phyloP scores from a whole-genome alignment of 768 basidiomycete genomes.

The Holtermannia corniformis region DNA sequence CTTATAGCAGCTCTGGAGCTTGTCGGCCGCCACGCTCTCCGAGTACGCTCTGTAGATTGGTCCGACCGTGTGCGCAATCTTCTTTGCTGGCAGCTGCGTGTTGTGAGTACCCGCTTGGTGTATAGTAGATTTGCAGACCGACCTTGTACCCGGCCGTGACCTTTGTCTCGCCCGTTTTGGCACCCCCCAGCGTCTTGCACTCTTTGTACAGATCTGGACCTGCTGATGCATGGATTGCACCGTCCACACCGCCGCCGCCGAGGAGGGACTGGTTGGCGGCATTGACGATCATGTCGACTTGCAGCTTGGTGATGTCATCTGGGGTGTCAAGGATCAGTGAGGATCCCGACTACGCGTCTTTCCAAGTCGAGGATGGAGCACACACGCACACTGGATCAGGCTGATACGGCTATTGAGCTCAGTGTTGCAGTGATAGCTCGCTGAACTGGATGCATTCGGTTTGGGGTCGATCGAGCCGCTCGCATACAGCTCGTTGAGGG shows the following conservation, averaged over 20 bases:
- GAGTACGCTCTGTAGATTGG: slow-evolving; percentile 34
- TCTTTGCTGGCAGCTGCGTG: slow-evolving; percentile 38
- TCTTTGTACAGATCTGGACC: slow-evolving; percentile 37
- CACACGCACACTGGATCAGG: slow-evolving; percentile 25
- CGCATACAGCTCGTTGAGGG: slow-evolving; percentile 19
- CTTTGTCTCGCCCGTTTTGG: slow-evolving; percentile 42
- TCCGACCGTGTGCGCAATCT: slow-evolving; percentile 42
- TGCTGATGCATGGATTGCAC: slow-evolving; percentile 43
- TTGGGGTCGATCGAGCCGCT: slow-evolving; percentile 5
- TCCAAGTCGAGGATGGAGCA: no score
- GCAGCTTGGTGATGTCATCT: slow-evolving; percentile 38
- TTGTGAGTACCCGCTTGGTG: no score
- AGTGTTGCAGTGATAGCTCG: slow-evolving; percentile 7
- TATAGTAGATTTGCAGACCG: no score
- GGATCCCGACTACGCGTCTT: no score
- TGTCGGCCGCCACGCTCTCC: slow-evolving; percentile 13
- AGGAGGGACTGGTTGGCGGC: slow-evolving; percentile 41
- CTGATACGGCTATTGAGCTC: slow-evolving; percentile 23
- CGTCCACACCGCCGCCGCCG: slow-evolving; percentile 44
- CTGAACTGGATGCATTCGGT: background rate
- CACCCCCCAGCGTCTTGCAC: slow-evolving; percentile 38
- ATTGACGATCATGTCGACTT: slow-evolving; percentile 40
- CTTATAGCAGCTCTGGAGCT: slow-evolving; percentile 35
- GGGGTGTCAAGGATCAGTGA: background rate
- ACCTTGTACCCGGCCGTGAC: slow-evolving; percentile 40